Conservation (phyloP, 352 stramenopile genomes). For the Sclerospora graminicola region DNA sequence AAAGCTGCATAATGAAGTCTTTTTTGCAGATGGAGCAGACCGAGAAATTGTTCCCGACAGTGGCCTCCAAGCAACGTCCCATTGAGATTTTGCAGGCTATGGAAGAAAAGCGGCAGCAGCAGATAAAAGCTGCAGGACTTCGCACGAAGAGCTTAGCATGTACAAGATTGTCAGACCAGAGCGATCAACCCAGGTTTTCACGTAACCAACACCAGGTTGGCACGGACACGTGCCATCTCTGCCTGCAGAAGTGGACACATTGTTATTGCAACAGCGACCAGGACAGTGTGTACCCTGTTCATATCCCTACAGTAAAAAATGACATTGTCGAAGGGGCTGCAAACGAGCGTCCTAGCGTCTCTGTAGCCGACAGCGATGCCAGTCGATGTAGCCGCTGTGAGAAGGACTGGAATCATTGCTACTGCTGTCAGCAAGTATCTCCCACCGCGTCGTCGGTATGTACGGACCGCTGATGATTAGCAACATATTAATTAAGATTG, state of each 20-base stretch:
- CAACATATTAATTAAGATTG: neutral
- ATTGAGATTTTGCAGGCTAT: slow-evolving; percentile 58
- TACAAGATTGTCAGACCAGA: slow-evolving; percentile 31
- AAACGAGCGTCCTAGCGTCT: slow-evolving; percentile 22
- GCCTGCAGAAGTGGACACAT: slow-evolving; percentile 79
- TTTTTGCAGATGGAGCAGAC: slow-evolving; percentile 71
- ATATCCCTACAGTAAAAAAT: slow-evolving; percentile 7
- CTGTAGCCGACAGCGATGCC: slow-evolving; percentile 44
- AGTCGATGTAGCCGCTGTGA: slow-evolving; percentile 65
- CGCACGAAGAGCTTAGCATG: slow-evolving; percentile 42
- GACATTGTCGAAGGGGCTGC: slow-evolving; percentile 5
- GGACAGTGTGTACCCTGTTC: slow-evolving; percentile 46
- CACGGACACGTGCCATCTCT: slow-evolving; percentile 64
- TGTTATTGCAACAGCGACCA: slow-evolving; percentile 83
- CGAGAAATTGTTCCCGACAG: slow-evolving; percentile 36
- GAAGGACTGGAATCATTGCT: slow-evolving; percentile 61
- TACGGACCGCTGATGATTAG: slow-evolving; percentile 31
- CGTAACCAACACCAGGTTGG: slow-evolving; percentile 38
- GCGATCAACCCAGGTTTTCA: slow-evolving; percentile 21
- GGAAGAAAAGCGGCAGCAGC: slow-evolving; percentile 61
- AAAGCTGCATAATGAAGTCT: slow-evolving; percentile 57
- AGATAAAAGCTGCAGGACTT: slow-evolving; percentile 48
- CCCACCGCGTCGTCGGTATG: slow-evolving; percentile 53
- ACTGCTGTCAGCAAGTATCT: slow-evolving; percentile 65
- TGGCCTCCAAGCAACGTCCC: slow-evolving; percentile 41